A percentile compares a stretch with the other conserved stretches of the same genome.
These are phyloP conservation scores for Ophiostoma australiae DNA, from an alignment of 2,329 filamentous ascomycete species.

Conservation along the genomic window DNA sequence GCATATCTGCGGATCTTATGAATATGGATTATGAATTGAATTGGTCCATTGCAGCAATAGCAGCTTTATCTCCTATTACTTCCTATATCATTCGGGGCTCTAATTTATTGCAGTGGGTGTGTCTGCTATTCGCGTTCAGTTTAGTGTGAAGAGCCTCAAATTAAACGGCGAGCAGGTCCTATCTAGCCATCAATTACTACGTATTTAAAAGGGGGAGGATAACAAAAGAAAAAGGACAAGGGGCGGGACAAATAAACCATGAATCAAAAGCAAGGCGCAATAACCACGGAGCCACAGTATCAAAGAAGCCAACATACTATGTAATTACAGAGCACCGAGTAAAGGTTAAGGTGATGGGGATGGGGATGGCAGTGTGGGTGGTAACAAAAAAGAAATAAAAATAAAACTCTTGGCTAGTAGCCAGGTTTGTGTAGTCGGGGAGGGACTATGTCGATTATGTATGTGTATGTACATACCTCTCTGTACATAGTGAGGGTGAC, in stretches of 20 bases:
- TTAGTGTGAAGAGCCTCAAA: background rate
- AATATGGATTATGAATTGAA: background rate
- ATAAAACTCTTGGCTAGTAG: background rate
- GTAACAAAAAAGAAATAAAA: background rate
- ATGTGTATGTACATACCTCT: no score
- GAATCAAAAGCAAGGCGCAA: background rate
- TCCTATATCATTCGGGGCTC: no score
- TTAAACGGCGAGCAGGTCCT: background rate
- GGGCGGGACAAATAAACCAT: background rate
- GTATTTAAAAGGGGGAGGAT: background rate
- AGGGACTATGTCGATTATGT: background rate
- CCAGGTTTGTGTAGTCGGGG: slow-evolving; percentile 7
- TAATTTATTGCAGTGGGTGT: background rate
- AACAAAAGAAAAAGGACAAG: background rate
- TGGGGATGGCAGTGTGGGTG: slow-evolving; percentile 14
- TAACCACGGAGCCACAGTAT: background rate
- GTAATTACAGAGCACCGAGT: background rate
- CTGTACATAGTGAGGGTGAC: background rate
- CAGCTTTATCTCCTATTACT: no score
- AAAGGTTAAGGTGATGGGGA: background rate
- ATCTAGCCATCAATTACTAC: background rate
- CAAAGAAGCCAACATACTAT: slow-evolving; percentile 4
- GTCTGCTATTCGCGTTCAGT: background rate
- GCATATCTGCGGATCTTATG: background rate
- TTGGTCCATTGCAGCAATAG: background rate